These are phyloP conservation scores for Nannochloropsis granulata DNA, from an alignment of 108 stramenopile species.

Conservation along the genomic window DNA sequence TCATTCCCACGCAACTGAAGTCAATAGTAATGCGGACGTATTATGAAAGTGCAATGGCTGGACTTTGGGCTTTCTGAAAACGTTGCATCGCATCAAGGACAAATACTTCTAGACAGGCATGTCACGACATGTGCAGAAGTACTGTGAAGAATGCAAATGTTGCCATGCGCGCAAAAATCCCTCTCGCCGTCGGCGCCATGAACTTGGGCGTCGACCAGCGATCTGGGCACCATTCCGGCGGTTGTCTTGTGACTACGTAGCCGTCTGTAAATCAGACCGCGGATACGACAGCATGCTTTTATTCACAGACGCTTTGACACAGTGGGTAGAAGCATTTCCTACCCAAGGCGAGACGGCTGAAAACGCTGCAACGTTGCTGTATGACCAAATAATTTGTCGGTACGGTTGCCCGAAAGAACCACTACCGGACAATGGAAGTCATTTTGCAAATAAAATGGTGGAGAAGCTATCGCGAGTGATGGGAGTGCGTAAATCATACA, in stretches of 20 bases:
- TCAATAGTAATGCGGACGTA: no score
- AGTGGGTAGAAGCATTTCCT: background rate
- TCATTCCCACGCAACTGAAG: no score
- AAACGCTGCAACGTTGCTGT: background rate
- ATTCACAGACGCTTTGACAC: background rate
- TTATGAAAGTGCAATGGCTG: no score
- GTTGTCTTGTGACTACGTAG: background rate
- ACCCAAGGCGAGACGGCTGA: background rate
- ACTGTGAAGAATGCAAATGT: no score
- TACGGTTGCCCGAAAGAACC: background rate
- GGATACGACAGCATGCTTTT: background rate
- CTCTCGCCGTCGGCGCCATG: no score
- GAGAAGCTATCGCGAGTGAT: background rate
- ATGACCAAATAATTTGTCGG: background rate
- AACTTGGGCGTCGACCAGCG: background rate
- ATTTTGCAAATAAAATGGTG: background rate
- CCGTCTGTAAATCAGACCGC: background rate
- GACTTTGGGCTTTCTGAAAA: no score
- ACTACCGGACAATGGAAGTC: background rate
- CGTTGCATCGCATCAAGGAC: no score
- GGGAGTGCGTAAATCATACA: background rate
- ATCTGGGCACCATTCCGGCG: background rate
- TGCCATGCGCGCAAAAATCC: no score
- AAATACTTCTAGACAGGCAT: no score
- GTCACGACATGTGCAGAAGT: no score